Conservation (phyloP, 1,284 basidiomycete species). For the Puccinia horiana region DNA sequence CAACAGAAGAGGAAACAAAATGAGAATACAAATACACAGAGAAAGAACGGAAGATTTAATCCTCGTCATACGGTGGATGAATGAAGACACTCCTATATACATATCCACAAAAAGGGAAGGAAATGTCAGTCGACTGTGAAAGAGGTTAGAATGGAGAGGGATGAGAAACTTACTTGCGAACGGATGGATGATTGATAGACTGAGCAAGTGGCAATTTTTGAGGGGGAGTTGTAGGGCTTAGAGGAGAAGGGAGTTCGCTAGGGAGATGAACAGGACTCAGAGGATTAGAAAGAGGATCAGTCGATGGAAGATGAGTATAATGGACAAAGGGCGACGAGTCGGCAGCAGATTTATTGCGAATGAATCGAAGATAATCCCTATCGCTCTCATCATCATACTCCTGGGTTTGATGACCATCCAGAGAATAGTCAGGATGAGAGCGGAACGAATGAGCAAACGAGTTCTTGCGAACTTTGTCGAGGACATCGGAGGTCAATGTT, state of each 20-base stretch:
- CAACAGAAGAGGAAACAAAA: not conserved
- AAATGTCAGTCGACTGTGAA: too few relatives aligned
- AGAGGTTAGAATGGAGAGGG: not conserved
- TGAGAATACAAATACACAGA: not conserved
- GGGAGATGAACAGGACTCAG: too few relatives aligned
- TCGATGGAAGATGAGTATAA: not conserved
- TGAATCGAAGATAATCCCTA: not conserved
- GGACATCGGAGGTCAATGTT: not conserved
- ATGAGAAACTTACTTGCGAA: not conserved
- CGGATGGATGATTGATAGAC: not conserved
- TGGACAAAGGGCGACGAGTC: not conserved
- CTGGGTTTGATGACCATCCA: not conserved
- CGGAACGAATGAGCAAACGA: not conserved
- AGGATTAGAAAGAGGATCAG: not conserved
- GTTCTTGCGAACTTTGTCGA: not conserved
- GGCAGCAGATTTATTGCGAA: not conserved
- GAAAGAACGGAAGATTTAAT: not conserved
- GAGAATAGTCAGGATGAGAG: not conserved
- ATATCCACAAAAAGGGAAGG: not conserved
- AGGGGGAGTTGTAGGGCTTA: not conserved
- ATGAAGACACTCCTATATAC: too few relatives aligned
- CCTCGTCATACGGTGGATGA: too few relatives aligned
- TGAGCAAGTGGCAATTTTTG: not conserved
- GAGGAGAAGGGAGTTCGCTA: not conserved
- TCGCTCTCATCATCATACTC: not conserved